phyloP scores from a whole-genome alignment of 306 rosid genomes.

The Cicer pinnatifidum region DNA sequence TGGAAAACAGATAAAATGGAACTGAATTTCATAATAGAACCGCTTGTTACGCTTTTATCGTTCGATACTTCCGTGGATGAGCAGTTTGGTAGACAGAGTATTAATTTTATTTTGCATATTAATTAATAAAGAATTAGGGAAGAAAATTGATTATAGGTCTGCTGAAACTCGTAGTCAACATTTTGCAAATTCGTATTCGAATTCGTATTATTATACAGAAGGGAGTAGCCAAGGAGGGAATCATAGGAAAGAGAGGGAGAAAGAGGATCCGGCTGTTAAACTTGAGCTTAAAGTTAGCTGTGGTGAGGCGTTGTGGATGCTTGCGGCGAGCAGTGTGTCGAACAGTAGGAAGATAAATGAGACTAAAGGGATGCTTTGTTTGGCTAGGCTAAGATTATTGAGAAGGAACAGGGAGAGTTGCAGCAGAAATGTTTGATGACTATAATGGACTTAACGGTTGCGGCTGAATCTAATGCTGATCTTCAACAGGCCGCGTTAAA shows the following conservation, averaged over 20 bases:
- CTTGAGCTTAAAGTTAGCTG: constrained; percentile 66
- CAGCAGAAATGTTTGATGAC: constrained; percentile 77
- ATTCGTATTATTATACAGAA: constrained; percentile 46
- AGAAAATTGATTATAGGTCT: constrained; percentile 32
- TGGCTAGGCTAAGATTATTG: constrained; percentile 82
- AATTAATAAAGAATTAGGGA: constrained; percentile 69
- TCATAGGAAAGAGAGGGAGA: constrained; percentile 76
- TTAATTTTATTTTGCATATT: constrained; percentile 55
- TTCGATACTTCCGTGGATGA: constrained; percentile 63
- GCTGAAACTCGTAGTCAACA: constrained; percentile 9
- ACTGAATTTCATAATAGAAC: constrained; percentile 14
- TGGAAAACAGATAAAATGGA: too few relatives aligned
- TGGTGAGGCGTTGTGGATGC: constrained; percentile 82
- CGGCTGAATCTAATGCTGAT: constrained; percentile 72
- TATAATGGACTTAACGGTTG: constrained; percentile 69
- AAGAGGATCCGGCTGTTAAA: constrained; percentile 66
- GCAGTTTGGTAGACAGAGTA: constrained; percentile 62
- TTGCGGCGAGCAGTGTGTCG: constrained; percentile 64
- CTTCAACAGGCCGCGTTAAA: constrained; percentile 73
- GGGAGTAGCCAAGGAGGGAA: constrained; percentile 65
- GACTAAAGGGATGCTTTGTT: constrained; percentile 84
- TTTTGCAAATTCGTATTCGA: constrained; percentile 45
- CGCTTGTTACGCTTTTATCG: constrained; percentile 61
- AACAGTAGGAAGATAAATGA: constrained; percentile 75
- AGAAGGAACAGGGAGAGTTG: constrained; percentile 73